Conservation (phyloP, 371 early-diverging fungal genomes). For the Mucor saturninus region DNA sequence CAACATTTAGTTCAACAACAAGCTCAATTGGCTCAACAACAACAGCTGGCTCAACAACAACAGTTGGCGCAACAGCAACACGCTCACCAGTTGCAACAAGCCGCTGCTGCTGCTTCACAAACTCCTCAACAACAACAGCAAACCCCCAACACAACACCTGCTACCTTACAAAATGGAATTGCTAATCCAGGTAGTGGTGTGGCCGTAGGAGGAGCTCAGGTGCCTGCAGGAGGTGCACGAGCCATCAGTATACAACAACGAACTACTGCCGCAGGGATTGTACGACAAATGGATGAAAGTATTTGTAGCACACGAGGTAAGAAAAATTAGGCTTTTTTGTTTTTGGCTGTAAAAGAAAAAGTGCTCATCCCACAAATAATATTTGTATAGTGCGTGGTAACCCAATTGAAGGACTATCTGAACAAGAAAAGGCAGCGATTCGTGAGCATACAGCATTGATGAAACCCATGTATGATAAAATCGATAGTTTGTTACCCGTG, state of each 20-base stretch:
- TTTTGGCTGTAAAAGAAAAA: neutral
- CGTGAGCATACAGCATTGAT: slow-evolving; percentile 44
- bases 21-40: slow-evolving; percentile 8
- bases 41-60: slow-evolving; percentile 9
- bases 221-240: slow-evolving; percentile 3
- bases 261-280: slow-evolving; percentile 41
- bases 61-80: slow-evolving; percentile 20
- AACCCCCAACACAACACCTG: slow-evolving; percentile 13
- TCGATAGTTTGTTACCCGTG: slow-evolving; percentile 54
- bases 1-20: slow-evolving; percentile 7
- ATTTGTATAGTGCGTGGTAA: slow-evolving; percentile 34
- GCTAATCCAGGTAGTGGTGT: neutral
- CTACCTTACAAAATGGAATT: slow-evolving; percentile 4
- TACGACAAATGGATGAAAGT: slow-evolving; percentile 53
- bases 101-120: slow-evolving; percentile 3
- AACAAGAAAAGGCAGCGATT: slow-evolving; percentile 58
- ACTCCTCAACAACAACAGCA: slow-evolving; percentile 9
- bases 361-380: neutral
- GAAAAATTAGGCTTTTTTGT: neutral
- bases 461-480: slow-evolving; percentile 53
- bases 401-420: slow-evolving; percentile 43
- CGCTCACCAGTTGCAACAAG: slow-evolving; percentile 9
- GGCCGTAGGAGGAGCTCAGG: neutral
- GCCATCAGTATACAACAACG: slow-evolving; percentile 21
- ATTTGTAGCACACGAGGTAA: slow-evolving; percentile 52